phyloP scores from a whole-genome alignment of 2,329 filamentous ascomycete genomes.

The Fusarium haematococcum region DNA sequence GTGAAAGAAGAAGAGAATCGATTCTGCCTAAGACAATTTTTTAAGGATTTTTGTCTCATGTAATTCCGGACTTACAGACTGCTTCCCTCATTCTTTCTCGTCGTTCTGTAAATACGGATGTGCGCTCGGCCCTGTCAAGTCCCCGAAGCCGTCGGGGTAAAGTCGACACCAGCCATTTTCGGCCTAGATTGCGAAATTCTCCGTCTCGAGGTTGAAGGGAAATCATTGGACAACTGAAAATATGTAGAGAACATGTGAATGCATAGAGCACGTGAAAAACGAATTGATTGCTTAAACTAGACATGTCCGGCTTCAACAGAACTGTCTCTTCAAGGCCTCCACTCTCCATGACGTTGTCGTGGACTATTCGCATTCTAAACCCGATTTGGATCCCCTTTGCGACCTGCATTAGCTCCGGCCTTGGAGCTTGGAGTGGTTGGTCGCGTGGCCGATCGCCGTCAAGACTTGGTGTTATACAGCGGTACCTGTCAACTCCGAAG shows the following conservation, averaged over 20 bases:
- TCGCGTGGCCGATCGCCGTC: constrained; percentile 5
- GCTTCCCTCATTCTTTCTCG: background rate
- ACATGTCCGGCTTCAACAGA: background rate
- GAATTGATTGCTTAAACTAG: background rate
- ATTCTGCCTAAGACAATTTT: background rate
- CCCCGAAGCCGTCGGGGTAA: background rate
- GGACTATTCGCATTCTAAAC: constrained; percentile 42
- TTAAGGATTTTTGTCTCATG: background rate
- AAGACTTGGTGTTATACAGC: background rate
- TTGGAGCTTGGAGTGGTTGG: constrained; percentile 27
- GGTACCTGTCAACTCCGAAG: background rate
- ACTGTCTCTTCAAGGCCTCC: background rate
- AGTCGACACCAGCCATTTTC: constrained; percentile 7
- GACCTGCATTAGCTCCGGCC: constrained; percentile 20
- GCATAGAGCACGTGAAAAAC: constrained; percentile 1
- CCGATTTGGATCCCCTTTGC: constrained; percentile 29
- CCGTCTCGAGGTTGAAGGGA: background rate
- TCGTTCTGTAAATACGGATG: background rate
- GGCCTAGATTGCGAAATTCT: constrained; percentile 34
- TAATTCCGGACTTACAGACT: background rate
- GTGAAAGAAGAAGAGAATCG: background rate
- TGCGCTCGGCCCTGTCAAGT: background rate
- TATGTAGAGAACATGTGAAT: background rate
- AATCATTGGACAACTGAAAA: background rate
- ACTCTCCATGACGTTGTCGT: background rate